Conservation (phyloP, 2,329 filamentous ascomycete genomes). For the Polytolypa hystricis region DNA sequence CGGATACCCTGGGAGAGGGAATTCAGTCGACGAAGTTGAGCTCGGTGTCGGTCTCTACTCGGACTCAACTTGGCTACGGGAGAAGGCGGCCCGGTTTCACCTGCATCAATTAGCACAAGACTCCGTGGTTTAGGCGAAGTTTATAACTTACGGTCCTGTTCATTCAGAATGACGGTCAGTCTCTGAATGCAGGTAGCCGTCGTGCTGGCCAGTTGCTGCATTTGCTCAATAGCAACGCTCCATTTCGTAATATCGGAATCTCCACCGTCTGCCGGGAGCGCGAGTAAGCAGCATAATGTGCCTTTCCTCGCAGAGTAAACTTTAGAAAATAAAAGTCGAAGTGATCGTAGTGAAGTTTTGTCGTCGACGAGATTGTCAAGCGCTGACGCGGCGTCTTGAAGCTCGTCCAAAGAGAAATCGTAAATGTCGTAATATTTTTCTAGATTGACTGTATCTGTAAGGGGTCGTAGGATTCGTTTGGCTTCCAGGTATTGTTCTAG, state of each 20-base stretch:
- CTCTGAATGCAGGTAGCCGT: conserved; percentile 54
- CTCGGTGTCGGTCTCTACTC: conserved; percentile 70
- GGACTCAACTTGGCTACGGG: conserved; percentile 31
- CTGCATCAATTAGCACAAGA: conserved; percentile 18
- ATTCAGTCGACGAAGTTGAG: conserved; percentile 78
- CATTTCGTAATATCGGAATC: conserved; percentile 67
- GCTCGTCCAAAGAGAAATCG: conserved; percentile 63
- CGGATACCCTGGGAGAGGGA: conserved; percentile 83
- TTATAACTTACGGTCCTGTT: conserved; percentile 60
- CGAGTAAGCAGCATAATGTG: conserved; percentile 77
- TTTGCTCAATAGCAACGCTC: conserved; percentile 64
- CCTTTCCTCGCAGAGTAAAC: conserved; percentile 73
- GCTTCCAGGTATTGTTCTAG: conserved; percentile 63
- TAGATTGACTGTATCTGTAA: conserved; percentile 69
- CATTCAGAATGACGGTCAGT: conserved; percentile 58
- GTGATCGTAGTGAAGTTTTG: conserved; percentile 60
- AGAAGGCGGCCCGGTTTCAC: conserved; percentile 37
- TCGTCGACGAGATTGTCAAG: conserved; percentile 64
- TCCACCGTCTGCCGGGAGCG: conserved; percentile 71
- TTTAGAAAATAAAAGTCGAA: conserved; percentile 72
- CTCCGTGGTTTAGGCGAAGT: conserved; percentile 8
- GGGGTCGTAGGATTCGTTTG: conserved; percentile 54
- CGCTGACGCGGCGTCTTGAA: conserved; percentile 56
- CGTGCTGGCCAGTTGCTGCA: conserved; percentile 52
- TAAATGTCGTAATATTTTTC: conserved; percentile 91